These are phyloP conservation scores for Prunus mume DNA, from an alignment of 306 rosid genomes.

Conservation along the genomic window DNA sequence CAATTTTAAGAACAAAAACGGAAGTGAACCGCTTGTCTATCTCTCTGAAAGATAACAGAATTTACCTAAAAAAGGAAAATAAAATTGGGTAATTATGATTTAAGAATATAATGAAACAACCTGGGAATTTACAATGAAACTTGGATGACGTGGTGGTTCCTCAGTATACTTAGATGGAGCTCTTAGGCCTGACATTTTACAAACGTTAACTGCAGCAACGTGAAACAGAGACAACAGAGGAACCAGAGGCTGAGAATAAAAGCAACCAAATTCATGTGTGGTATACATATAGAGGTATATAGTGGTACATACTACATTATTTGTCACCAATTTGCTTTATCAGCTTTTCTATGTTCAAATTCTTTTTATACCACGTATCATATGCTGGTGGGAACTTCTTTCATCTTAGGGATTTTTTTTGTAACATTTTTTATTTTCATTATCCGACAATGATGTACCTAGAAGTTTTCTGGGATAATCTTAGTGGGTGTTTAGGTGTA, in stretches of 20 bases:
- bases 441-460: background rate
- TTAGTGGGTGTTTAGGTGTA: background rate
- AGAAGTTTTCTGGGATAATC: background rate
- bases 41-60: too few species aligned
- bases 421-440: background rate
- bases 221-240: background rate
- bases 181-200: background rate
- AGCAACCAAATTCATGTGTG: too few species aligned
- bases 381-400: background rate
- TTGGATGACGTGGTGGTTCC: conserved; percentile 8
- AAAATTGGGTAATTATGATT: background rate
- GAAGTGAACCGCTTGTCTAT: too few species aligned
- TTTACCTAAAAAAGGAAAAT: background rate
- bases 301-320: too few species aligned
- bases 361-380: background rate
- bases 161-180: background rate
- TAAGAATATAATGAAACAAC: background rate
- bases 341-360: background rate
- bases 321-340: background rate
- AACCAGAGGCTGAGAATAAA: background rate
- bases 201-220: background rate
- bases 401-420: too few species aligned
- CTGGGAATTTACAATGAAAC: conserved; percentile 6
- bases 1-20: too few species aligned
- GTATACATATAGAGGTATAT: too few species aligned